Evolutionary conservation across 202 grass and related monocot genomes (phyloP).

Genomic region (Brachypodium distachyon): DNA sequence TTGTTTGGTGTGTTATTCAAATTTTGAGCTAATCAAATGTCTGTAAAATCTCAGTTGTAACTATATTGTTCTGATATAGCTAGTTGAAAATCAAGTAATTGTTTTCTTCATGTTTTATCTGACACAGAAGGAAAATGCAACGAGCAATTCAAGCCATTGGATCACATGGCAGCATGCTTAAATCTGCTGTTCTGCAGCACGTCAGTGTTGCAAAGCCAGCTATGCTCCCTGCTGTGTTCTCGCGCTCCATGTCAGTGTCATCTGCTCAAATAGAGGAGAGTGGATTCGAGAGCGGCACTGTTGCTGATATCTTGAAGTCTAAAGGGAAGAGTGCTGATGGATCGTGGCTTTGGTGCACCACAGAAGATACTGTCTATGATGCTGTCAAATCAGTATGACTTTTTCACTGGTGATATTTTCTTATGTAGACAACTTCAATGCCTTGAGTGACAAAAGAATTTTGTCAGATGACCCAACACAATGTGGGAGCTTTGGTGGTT

Average conservation of each 20-base stretch:
- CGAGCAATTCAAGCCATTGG: slow-evolving; percentile 59
- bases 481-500: slow-evolving; percentile 94
- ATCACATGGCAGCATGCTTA: slow-evolving; percentile 64
- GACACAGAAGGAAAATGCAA: slow-evolving; percentile 72
- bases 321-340: slow-evolving; percentile 95
- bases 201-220: slow-evolving; percentile 34
- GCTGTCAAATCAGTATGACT: slow-evolving; percentile 92
- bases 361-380: slow-evolving; percentile 83
- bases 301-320: slow-evolving; percentile 71
- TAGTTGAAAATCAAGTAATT: slow-evolving; percentile 9
- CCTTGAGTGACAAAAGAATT: not conserved
- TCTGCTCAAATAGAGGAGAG: slow-evolving; percentile 60
- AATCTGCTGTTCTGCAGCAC: slow-evolving; percentile 55
- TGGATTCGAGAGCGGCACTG: slow-evolving; percentile 84
- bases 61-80: not conserved
- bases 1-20: not conserved
- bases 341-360: slow-evolving; percentile 98
- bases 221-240: slow-evolving; percentile 40
- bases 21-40: not conserved
- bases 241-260: slow-evolving; percentile 61
- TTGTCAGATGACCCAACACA: slow-evolving; percentile 92
- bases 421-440: not conserved
- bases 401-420: not conserved
- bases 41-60: not conserved
- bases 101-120: slow-evolving; percentile 1